Conservation (phyloP, 2,329 filamentous ascomycete genomes). For the Coniella vitis region DNA sequence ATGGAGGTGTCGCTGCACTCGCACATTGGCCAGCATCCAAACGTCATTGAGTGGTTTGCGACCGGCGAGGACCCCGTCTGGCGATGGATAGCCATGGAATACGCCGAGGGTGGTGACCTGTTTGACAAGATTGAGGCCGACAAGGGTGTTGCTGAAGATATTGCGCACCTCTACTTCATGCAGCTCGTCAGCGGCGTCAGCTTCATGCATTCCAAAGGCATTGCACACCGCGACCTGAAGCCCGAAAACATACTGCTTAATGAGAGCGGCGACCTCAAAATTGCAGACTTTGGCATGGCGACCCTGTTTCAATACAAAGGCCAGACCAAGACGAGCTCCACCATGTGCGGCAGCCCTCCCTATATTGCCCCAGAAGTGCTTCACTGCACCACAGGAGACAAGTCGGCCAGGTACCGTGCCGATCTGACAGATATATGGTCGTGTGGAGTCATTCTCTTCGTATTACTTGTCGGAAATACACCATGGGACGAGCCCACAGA, state of each 20-base stretch:
- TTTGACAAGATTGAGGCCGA: constrained; percentile 99
- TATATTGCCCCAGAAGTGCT: constrained; percentile 95
- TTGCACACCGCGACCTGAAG: constrained; percentile 86
- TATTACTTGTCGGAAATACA: constrained; percentile 89
- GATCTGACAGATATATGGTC: constrained; percentile 94
- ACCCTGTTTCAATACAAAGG: constrained; percentile 90
- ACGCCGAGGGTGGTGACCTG: constrained; percentile 87
- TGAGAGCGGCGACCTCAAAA: constrained; percentile 76
- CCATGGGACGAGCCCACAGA: constrained; percentile 92
- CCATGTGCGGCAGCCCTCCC: constrained; percentile 90
- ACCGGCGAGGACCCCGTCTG: constrained; percentile 79
- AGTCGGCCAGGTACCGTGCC: constrained; percentile 59
- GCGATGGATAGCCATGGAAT: constrained; percentile 98
- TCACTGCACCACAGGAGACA: constrained; percentile 41
- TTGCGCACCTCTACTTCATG: constrained; percentile 93
- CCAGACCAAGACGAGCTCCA: constrained; percentile 71
- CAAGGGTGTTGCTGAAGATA: constrained; percentile 86
- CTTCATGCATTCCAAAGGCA: constrained; percentile 93
- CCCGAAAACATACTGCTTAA: constrained; percentile 94
- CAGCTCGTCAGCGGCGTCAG: constrained; percentile 85
- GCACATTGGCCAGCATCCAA: constrained; percentile 80
- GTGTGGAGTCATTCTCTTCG: constrained; percentile 95
- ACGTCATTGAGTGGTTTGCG: constrained; percentile 89
- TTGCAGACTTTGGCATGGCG: constrained; percentile 94
- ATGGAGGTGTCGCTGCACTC: constrained; percentile 90